phyloP scores from a whole-genome alignment of 805 yeast genomes.

The Sugiyamaella smithiae region DNA sequence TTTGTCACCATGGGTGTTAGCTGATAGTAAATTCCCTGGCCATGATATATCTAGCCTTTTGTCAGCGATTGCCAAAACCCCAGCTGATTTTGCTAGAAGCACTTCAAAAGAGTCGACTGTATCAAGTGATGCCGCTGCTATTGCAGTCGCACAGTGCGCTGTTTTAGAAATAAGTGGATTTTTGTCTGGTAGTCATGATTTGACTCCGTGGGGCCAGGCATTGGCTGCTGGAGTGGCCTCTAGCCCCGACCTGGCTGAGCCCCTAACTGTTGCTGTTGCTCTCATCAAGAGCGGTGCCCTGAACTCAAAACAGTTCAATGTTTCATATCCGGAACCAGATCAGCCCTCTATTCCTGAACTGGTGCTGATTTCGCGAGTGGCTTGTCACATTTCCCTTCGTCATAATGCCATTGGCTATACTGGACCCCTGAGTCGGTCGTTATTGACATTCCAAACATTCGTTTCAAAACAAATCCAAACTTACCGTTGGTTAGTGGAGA shows the following conservation, averaged over 20 bases:
- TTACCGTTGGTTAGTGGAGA: slow-evolving; percentile 54
- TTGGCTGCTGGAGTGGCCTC: slow-evolving; percentile 35
- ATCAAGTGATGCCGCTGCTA: slow-evolving; percentile 48
- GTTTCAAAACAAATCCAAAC: slow-evolving; percentile 50
- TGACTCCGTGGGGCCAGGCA: slow-evolving; percentile 52
- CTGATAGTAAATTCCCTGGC: neutral
- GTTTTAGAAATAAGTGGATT: slow-evolving; percentile 51
- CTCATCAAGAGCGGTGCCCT: slow-evolving; percentile 27
- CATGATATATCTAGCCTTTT: slow-evolving; percentile 6
- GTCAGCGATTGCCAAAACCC: slow-evolving; percentile 32
- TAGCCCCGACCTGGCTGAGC: slow-evolving; percentile 19
- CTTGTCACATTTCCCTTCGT: slow-evolving; percentile 45
- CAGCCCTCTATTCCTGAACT: slow-evolving; percentile 31
- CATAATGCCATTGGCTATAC: slow-evolving; percentile 56
- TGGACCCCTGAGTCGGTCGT: slow-evolving; percentile 68
- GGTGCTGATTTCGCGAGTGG: slow-evolving; percentile 47
- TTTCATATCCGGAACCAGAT: slow-evolving; percentile 41
- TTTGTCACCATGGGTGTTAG: slow-evolving; percentile 17
- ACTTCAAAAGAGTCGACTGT: slow-evolving; percentile 25
- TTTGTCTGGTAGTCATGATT: slow-evolving; percentile 38
- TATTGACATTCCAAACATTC: slow-evolving; percentile 65
- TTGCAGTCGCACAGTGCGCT: slow-evolving; percentile 56
- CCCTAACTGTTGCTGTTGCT: slow-evolving; percentile 26
- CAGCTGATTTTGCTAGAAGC: slow-evolving; percentile 32
- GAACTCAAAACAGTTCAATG: slow-evolving; percentile 33